Evolutionary conservation across 345 rosid species (phyloP).

Genomic region (Carallia pectinifolia): DNA sequence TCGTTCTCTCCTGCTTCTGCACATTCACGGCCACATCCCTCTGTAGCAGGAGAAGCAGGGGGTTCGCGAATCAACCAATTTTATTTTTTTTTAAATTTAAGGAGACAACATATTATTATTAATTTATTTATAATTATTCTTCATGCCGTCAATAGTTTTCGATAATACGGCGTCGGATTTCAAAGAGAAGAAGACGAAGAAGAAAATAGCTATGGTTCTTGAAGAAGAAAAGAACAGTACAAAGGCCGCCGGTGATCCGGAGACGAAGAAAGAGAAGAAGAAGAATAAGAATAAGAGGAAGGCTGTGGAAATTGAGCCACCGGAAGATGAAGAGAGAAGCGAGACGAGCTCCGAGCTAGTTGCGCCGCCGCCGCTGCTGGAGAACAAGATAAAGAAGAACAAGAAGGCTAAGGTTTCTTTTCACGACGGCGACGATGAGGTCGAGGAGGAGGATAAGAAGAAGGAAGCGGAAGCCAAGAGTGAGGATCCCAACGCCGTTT

Average conservation of each 20-base stretch:
- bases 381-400: conserved; percentile 41
- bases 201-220: conserved; percentile 32
- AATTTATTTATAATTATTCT: not conserved
- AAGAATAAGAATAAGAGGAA: conserved; percentile 62
- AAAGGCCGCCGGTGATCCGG: not conserved
- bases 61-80: not conserved
- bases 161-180: conserved; percentile 23
- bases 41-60: conserved; percentile 31
- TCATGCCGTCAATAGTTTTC: conserved; percentile 60
- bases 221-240: conserved; percentile 31
- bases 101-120: too few species aligned
- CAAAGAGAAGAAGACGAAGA: conserved; percentile 71
- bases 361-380: conserved; percentile 40
- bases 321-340: conserved; percentile 46
- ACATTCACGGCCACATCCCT: conserved; percentile 14
- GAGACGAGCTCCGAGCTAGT: conserved; percentile 75
- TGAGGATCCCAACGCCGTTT: conserved; percentile 63
- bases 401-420: conserved; percentile 39
- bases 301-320: conserved; percentile 35
- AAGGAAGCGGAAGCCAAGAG: conserved; percentile 39
- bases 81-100: too few species aligned
- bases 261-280: conserved; percentile 1
- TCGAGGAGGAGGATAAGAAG: too few species aligned
- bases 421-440: conserved; percentile 23
- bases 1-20: conserved; percentile 44